Evolutionary conservation across 2,329 filamentous ascomycete genomes (phyloP), one percentile per base, ranked within the genome.

Genomic region (Colletotrichum magnum): DNA sequence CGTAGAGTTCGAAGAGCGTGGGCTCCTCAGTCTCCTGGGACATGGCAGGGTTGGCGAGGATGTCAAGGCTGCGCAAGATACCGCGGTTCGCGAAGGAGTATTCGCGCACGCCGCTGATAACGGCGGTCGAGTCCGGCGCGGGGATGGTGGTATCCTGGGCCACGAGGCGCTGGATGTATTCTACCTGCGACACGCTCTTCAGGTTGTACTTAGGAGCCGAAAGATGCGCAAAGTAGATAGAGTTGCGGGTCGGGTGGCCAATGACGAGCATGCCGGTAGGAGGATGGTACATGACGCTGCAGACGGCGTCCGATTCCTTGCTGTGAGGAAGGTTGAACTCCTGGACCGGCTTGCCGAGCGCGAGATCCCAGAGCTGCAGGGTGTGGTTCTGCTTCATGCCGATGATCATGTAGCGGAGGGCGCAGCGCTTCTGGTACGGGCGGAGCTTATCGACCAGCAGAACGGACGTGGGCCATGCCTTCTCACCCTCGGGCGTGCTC

Each of bases 311-410:
- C 3, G 94, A 97, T 79, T 98, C 95, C 77, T 96, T 97, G 82
- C 93, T 93, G 78, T 99, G 95, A 1, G 96, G 96, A 65, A 99
- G 90, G 79, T 97, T 96, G 79, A 99, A 92, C 83, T 99, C 96
- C 79, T 99, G 95, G 45, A 99, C 96, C 36, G 95, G 94, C 82
- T 98, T 98, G 73, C 93, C 93, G 41, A 99, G 90, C 50, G 93
- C 94, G 77, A 99, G 90, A 84, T 99, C 96, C 97, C 96, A 99
- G 52, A 99, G 89, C 85, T 99, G 97, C 71, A 99, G 89, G 64
- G 95, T 97, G 83, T 99, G 96, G 81, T 99, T 99, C 81, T 99
- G 96, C 85, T 98, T 98, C 89, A 98, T 94, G 75, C 96, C 96
- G 71, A 99, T 94, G 78, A 99, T 92, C 84, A 99, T 92, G 84